These are phyloP conservation scores for Daldinia concentrica DNA, from an alignment of 495 filamentous ascomycete species.

Conservation along the genomic window DNA sequence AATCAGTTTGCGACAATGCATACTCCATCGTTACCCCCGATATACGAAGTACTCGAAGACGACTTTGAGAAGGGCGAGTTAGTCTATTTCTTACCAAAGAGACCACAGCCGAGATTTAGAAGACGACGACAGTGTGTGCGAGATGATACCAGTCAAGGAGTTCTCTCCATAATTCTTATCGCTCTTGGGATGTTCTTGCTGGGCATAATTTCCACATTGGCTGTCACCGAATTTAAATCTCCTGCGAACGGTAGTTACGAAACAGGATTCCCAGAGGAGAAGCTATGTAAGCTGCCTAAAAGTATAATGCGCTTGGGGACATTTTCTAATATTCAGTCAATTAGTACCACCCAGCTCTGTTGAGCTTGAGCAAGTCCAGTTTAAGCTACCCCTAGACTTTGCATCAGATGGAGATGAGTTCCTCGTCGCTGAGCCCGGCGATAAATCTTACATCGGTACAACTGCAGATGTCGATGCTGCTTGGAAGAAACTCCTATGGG, in stretches of 20 bases:
- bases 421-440: constrained; percentile 5
- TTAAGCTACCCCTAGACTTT: constrained; percentile 2
- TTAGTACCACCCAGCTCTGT: neutral
- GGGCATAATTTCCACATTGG: constrained; percentile 1
- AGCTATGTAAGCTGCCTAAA: neutral
- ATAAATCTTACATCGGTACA: constrained; percentile 6
- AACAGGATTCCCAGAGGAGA: neutral
- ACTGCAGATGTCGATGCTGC: neutral
- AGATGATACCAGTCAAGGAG: neutral
- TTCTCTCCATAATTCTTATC: constrained; percentile 1
- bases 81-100: neutral
- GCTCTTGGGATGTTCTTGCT: neutral
- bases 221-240: neutral
- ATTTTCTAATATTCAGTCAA: neutral
- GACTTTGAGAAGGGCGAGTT: neutral
- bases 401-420: neutral
- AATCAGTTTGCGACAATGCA: neutral
- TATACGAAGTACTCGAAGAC: neutral
- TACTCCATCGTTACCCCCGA: neutral
- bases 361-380: constrained; percentile 5
- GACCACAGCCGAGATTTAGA: neutral
- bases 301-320: neutral
- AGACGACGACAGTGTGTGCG: neutral
- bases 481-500: constrained; percentile 5
- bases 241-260: neutral